A percentile compares a stretch with the other conserved stretches of the same genome.
Conservation (phyloP, 208 protist species). For the Trypanosomatidae sp. region DNA sequence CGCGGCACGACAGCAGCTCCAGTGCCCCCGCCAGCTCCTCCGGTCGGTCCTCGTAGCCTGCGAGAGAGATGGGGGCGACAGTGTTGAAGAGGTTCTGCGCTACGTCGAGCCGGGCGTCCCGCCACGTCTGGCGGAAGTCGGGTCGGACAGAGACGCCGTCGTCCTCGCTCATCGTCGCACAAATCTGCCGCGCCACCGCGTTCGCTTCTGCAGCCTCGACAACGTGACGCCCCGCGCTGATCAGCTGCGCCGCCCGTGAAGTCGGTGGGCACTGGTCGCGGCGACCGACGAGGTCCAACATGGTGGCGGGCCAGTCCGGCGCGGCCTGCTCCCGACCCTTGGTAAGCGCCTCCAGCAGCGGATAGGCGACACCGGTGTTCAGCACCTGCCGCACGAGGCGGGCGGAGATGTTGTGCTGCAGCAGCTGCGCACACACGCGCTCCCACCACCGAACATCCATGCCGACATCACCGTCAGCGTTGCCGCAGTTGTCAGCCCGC, state of each 20-base stretch:
- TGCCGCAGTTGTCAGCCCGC: not conserved
- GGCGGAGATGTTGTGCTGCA: constrained; percentile 35
- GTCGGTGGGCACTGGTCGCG: constrained; percentile 43
- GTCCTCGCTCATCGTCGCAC: constrained; percentile 57
- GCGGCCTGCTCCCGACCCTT: constrained; percentile 49
- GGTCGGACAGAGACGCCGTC: constrained; percentile 77
- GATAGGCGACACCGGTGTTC: constrained; percentile 49
- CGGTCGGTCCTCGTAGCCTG: constrained; percentile 45
- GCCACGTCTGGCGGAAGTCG: constrained; percentile 73
- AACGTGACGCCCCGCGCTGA: constrained; percentile 44
- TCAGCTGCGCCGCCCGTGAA: constrained; percentile 20
- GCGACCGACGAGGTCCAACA: constrained; percentile 64
- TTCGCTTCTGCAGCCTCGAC: constrained; percentile 62
- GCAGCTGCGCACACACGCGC: constrained; percentile 33
- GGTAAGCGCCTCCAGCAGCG: constrained; percentile 49
- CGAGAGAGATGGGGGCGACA: constrained; percentile 52
- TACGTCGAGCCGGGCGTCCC: constrained; percentile 62
- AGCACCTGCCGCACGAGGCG: constrained; percentile 36
- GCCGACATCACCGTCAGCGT: not conserved
- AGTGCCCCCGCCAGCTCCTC: constrained; percentile 60
- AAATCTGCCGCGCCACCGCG: constrained; percentile 44
- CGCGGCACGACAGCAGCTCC: constrained; percentile 40
- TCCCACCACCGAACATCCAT: constrained; percentile 23
- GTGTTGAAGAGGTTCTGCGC: constrained; percentile 82
- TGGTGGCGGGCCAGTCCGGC: constrained; percentile 37